Conservation (phyloP, 2,329 filamentous ascomycete species). For the Geosmithia putterillii region DNA sequence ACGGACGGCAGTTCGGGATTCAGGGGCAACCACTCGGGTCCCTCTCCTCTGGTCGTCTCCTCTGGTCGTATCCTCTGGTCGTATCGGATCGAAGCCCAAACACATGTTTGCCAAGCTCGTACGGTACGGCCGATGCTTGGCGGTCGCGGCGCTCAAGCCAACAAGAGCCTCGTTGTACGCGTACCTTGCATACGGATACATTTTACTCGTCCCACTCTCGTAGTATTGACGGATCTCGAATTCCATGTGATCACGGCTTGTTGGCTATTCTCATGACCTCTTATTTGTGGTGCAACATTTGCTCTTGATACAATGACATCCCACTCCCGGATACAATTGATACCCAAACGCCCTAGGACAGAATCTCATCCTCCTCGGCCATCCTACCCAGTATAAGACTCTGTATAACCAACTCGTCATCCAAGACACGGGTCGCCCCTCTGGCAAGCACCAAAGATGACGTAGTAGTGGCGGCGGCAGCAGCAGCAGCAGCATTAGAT, state of each 20-base stretch:
- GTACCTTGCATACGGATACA: background rate
- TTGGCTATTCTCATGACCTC: too few species aligned
- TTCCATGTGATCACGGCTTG: too few species aligned
- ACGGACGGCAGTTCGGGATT: too few species aligned
- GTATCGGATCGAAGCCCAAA: too few species aligned
- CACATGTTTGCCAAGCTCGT: too few species aligned
- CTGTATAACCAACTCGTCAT: slow-evolving; percentile 82
- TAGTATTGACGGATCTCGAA: background rate
- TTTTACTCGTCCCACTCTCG: background rate
- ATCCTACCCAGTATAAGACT: slow-evolving; percentile 79
- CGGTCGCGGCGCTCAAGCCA: too few species aligned
- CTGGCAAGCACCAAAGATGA: slow-evolving; percentile 26
- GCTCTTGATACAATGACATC: background rate
- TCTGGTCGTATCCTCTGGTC: too few species aligned
- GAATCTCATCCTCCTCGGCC: slow-evolving; percentile 48
- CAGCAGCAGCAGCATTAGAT: slow-evolving; percentile 11
- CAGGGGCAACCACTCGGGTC: too few species aligned
- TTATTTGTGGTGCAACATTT: too few species aligned
- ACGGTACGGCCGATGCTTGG: too few species aligned
- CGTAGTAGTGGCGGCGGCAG: too few species aligned
- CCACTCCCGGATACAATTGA: slow-evolving; percentile 1
- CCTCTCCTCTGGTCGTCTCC: too few species aligned
- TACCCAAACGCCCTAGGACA: background rate
- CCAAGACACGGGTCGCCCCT: slow-evolving; percentile 48
- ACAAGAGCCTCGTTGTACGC: background rate